Base-by-base conservation (phyloP, 805 yeast species). In the Lachancea fermentati region DNA sequence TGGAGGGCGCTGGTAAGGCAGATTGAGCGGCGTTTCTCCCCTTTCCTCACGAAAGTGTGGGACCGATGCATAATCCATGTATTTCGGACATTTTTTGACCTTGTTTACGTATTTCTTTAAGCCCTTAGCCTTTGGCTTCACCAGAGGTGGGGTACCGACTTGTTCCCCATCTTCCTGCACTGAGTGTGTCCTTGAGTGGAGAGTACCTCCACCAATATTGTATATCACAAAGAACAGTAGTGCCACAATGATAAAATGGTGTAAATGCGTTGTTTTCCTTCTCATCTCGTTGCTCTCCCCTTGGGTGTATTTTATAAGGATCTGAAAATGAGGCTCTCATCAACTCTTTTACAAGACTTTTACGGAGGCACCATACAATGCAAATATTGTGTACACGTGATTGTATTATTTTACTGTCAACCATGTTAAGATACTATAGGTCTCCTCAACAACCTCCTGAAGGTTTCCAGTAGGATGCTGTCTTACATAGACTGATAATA, bases 1-100 rank as follows among this genome's bases (percentile, higher is more conserved):
- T 0, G 75, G 67, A 1, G 96, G 96, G 49, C 96, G 67, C 79
- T 85, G 89, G 48, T 55, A 84, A 1, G 95, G 86, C 43, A 80
- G 66, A 29, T 59, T 50, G 36, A 74, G 58, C 2, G 69, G 61
- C 0, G 95, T 94, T 4, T 33, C 19, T 19, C 39, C 44, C 2
- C 54, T 47, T 1, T 83, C 71, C 19, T 65, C 67, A 1, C 94
- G 94, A 1, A 48, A 55, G 49, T 83, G 91, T 31, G 62, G 62
- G 4, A 40, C 44, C 41, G 70, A 57, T 1, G 93, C 72, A 54
- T 81, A 85, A 0, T 70, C 73, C 15, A 72, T 72, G 56, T 85
- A 85, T 42, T 76, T 75, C 1, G 79, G 79, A 57, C 95, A 85
- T 19, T 26, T 16, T 30, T 19, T 32, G 11, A 19, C 42, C 19